Evolutionary conservation across 352 stramenopile genomes (phyloP).

Genomic region (Phytophthora podocarpi): DNA sequence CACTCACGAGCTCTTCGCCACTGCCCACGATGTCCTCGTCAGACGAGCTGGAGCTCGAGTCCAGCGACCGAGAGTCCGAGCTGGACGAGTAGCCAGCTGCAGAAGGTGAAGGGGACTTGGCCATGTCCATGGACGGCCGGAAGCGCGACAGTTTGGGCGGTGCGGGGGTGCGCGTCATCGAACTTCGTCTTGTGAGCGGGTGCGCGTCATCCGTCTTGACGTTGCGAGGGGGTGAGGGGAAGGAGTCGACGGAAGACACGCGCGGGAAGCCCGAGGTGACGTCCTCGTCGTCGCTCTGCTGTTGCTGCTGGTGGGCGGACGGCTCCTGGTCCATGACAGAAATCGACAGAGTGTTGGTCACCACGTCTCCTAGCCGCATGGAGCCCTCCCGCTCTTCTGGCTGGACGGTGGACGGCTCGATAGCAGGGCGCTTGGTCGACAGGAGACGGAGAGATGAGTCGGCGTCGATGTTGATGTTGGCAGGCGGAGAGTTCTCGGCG

Average conservation of each 20-base stretch:
- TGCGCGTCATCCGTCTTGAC: slow-evolving; percentile 25
- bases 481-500: neutral
- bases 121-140: slow-evolving; percentile 37
- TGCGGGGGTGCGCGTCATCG: slow-evolving; percentile 27
- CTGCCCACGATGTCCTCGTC: slow-evolving; percentile 47
- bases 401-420: slow-evolving; percentile 5
- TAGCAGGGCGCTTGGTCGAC: slow-evolving; percentile 5
- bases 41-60: slow-evolving; percentile 47
- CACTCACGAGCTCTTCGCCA: slow-evolving; percentile 64
- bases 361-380: slow-evolving; percentile 20
- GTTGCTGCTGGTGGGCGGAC: slow-evolving; percentile 15
- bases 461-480: too few species aligned
- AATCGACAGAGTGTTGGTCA: slow-evolving; percentile 15
- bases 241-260: slow-evolving; percentile 20
- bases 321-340: slow-evolving; percentile 18
- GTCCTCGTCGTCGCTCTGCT: slow-evolving; percentile 19
- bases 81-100: slow-evolving; percentile 34
- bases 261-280: neutral
- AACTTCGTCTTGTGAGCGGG: slow-evolving; percentile 28
- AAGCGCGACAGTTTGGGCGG: slow-evolving; percentile 47
- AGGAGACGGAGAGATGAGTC: neutral
- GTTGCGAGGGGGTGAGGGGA: slow-evolving; percentile 23
- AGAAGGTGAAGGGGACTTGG: slow-evolving; percentile 32
- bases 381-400: slow-evolving; percentile 17
- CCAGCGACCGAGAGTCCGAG: slow-evolving; percentile 46